These are phyloP conservation scores for Buddleja alternifolia DNA, from an alignment of 257 asterid genomes.

Conservation along the genomic window DNA sequence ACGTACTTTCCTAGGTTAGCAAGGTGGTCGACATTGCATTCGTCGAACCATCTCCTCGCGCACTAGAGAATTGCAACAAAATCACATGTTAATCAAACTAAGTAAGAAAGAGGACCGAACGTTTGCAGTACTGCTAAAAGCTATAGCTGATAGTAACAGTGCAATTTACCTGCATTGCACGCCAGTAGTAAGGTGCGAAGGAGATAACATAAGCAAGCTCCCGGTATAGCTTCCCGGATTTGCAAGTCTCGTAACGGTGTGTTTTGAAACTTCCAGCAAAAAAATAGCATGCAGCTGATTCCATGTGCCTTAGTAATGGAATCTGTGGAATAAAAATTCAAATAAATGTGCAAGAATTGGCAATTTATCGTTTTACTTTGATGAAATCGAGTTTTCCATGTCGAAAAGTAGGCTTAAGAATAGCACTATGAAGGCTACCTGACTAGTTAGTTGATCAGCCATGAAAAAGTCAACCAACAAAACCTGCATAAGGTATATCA, in stretches of 20 bases:
- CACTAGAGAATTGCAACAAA: constrained; percentile 47
- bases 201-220: constrained; percentile 93
- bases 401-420: background rate
- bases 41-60: constrained; percentile 89
- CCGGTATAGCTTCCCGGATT: constrained; percentile 69
- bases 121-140: too few species aligned
- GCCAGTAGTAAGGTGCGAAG: constrained; percentile 94
- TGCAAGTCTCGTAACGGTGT: constrained; percentile 67
- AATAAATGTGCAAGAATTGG: background rate
- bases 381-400: background rate
- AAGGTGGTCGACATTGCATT: constrained; percentile 63
- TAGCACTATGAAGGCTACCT: constrained; percentile 56
- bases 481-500: constrained; percentile 47
- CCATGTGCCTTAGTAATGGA: constrained; percentile 86
- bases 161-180: constrained; percentile 89
- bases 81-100: background rate
- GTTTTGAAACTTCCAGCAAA: constrained; percentile 75
- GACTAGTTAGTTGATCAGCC: constrained; percentile 99
- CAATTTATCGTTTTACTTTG: background rate
- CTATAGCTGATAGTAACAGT: too few species aligned
- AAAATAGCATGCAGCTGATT: constrained; percentile 86
- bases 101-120: background rate
- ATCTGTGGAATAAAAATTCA: constrained; percentile 43
- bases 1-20: constrained; percentile 91
- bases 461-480: constrained; percentile 92